Base-by-base conservation (phyloP, 2,329 filamentous ascomycete genomes). In the Exserohilum turcica region DNA sequence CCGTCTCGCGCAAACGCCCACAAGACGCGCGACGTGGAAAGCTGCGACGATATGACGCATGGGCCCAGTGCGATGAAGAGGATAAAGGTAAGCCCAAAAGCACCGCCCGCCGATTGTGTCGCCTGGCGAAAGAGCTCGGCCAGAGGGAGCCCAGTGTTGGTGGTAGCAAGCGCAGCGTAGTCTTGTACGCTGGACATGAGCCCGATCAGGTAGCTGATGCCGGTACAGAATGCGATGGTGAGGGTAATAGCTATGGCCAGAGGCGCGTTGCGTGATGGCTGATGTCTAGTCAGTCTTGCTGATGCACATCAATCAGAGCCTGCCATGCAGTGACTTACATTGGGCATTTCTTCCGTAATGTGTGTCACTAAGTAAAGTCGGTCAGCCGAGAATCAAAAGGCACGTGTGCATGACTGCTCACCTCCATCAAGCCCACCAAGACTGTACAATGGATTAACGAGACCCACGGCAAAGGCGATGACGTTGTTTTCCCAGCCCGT, bases 201-300 rank as follows among this genome's bases (percentile, higher is more conserved):
- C 6, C 75, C 73, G 24, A 83, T 73, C 2, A 81, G 71, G 59
- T 81, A 83, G n/a, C 75, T 72, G 10, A 82, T 61, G 3, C 78
- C 78, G 0, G 80, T 83, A 40, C 74, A 63, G 47, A 83, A 82
- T 5, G 79, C 81, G 43, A 83, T 82, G 7, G 56, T 67, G 12
- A 83, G 72, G 0, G 80, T 81, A n/a, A 75, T 77, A 10, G 74
- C 59, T 29, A 70, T 66, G 5, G 65, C 76, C 10, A 77, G 49
- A 4, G 76, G 76, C 0, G 73, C 73, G 6, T 74, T 78, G 29
- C 73, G 40, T 15, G 64, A 75, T 29, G 73, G 70, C 49, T 57
- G 32, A 15, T n/a, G 3, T 13, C 21, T 32, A 12, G 16, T 31
- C 15, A 43, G 40, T 1, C n/a, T 12, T n/a, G 12, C 9, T 43